Conservation (phyloP, 129 eudicot species). For the Flaveria trinervia region DNA sequence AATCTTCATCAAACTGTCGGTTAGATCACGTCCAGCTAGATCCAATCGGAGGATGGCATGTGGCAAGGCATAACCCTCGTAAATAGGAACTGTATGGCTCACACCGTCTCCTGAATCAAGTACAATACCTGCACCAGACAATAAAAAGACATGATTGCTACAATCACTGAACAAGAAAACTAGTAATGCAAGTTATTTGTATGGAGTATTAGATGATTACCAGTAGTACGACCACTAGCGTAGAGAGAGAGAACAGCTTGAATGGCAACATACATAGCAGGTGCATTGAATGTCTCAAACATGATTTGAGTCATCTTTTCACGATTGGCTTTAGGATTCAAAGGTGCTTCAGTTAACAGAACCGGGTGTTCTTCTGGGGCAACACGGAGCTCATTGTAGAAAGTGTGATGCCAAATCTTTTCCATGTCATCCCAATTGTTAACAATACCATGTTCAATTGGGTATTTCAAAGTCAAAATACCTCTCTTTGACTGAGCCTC, state of each 20-base stretch:
- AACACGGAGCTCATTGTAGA: conserved; percentile 84
- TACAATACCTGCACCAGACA: conserved; percentile 61
- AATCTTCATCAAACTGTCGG: conserved; percentile 64
- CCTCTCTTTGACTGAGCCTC: conserved; percentile 88
- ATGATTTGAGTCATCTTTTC: conserved; percentile 87
- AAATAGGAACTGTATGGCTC: conserved; percentile 76
- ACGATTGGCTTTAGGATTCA: conserved; percentile 83
- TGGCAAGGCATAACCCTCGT: conserved; percentile 79
- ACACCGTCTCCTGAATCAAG: conserved; percentile 87
- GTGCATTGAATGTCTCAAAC: conserved; percentile 77
- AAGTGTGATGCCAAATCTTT: conserved; percentile 85
- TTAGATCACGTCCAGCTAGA: conserved; percentile 67
- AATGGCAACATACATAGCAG: conserved; percentile 82
- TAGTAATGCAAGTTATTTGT: background rate
- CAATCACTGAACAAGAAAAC: background rate
- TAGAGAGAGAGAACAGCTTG: conserved; percentile 82
- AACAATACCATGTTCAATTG: conserved; percentile 83
- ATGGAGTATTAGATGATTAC: conserved; percentile 37
- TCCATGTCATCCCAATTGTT: conserved; percentile 93
- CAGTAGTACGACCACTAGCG: conserved; percentile 87
- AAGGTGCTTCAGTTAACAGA: conserved; percentile 77
- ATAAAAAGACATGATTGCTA: background rate
- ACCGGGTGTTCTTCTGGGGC: conserved; percentile 87
- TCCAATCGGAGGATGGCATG: conserved; percentile 69
- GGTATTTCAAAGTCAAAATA: conserved; percentile 71